These are phyloP conservation scores for Rutstroemia sp. DNA, from an alignment of 2,329 filamentous ascomycete species.

Conservation along the genomic window DNA sequence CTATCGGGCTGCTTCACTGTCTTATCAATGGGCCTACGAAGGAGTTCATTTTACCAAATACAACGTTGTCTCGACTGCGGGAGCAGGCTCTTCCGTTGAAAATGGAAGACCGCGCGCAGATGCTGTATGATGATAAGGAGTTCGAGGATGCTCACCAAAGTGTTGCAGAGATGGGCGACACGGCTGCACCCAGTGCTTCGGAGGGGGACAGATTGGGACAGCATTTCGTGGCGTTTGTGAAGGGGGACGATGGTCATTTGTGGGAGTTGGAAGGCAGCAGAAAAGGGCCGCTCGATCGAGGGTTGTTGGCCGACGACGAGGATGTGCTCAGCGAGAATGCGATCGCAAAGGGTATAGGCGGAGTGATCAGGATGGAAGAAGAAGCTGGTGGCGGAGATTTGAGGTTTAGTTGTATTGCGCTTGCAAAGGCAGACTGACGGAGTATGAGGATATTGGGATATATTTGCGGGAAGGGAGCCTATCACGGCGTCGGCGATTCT, in stretches of 20 bases:
- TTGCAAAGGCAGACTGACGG: constrained; percentile 7
- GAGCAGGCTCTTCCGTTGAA: constrained; percentile 60
- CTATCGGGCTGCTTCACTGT: constrained; percentile 83
- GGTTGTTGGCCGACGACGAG: constrained; percentile 47
- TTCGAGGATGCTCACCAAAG: constrained; percentile 73
- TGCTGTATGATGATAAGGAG: constrained; percentile 69
- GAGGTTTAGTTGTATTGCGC: constrained; percentile 27
- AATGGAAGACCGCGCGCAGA: constrained; percentile 56
- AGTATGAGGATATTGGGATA: not conserved
- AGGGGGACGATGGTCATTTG: constrained; percentile 58
- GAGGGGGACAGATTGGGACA: constrained; percentile 68
- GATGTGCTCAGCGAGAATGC: constrained; percentile 72
- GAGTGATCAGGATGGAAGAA: constrained; percentile 28
- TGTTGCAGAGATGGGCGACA: constrained; percentile 73
- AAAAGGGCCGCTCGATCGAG: constrained; percentile 57
- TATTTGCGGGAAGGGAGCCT: not conserved
- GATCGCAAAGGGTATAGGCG: constrained; percentile 52
- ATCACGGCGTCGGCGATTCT: not conserved
- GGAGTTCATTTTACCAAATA: constrained; percentile 40
- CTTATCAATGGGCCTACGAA: constrained; percentile 68
- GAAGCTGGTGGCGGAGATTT: constrained; percentile 20
- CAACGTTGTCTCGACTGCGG: constrained; percentile 54
- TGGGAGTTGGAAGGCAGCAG: constrained; percentile 66
- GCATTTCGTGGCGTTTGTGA: constrained; percentile 94
- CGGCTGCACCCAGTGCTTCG: constrained; percentile 63